phyloP scores from a whole-genome alignment of 345 rosid species.

The Eutrema japonicum region DNA sequence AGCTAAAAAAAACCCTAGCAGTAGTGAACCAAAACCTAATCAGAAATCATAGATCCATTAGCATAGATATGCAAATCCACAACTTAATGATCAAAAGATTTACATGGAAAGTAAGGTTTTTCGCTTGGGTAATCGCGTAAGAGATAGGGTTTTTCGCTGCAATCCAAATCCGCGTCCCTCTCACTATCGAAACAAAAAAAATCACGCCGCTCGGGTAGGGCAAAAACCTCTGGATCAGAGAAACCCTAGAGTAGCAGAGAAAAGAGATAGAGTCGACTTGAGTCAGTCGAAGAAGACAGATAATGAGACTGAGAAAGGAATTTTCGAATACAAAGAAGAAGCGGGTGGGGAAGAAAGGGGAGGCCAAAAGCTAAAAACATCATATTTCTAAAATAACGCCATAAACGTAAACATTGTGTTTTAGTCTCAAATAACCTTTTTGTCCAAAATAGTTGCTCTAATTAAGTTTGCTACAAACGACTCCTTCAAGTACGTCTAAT shows the following conservation, averaged over 20 bases:
- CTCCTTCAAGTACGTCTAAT: too few relatives aligned
- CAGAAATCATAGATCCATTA: constrained; percentile 38
- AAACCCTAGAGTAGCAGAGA: constrained; percentile 29
- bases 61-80: constrained; percentile 3
- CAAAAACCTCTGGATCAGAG: constrained; percentile 17
- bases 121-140: constrained; percentile 4
- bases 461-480: too few relatives aligned
- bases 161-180: constrained; percentile 5
- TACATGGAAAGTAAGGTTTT: constrained; percentile 33
- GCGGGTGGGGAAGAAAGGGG: constrained; percentile 53
- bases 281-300: not conserved
- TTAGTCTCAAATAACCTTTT: too few relatives aligned
- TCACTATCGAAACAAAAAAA: not conserved
- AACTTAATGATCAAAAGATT: constrained; percentile 1
- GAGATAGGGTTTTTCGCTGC: constrained; percentile 46
- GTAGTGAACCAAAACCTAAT: constrained; percentile 24
- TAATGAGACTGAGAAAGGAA: not conserved
- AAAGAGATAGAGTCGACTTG: constrained; percentile 3
- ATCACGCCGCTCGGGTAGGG: constrained; percentile 21
- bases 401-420: too few relatives aligned
- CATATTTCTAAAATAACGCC: not conserved
- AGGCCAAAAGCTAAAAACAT: not conserved
- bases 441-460: too few relatives aligned
- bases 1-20: constrained; percentile 26
- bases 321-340: constrained; percentile 60